phyloP scores from a whole-genome alignment of 2,329 filamentous ascomycete species.

The Scleromitrula shiraiana region DNA sequence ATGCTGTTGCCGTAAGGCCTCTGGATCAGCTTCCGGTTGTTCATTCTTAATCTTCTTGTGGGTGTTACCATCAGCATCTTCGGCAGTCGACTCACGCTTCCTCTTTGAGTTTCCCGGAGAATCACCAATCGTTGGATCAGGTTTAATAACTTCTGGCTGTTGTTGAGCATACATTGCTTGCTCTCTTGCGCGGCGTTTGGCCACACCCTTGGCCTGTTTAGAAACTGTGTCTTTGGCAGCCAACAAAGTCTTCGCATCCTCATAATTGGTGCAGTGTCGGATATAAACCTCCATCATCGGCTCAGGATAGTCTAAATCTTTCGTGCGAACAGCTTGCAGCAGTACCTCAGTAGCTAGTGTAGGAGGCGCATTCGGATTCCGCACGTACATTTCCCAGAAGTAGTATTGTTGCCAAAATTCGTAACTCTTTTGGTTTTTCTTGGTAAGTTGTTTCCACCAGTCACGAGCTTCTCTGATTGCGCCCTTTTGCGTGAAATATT shows the following conservation, averaged over 20 bases:
- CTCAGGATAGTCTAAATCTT: constrained; percentile 67
- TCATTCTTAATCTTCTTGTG: constrained; percentile 57
- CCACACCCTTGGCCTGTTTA: constrained; percentile 56
- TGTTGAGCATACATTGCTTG: constrained; percentile 43
- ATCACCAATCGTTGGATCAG: constrained; percentile 25
- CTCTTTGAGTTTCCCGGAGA: constrained; percentile 47
- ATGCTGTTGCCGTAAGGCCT: constrained; percentile 31
- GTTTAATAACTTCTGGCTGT: constrained; percentile 24
- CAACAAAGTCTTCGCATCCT: constrained; percentile 67
- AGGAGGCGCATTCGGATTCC: constrained; percentile 43
- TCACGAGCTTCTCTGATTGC: constrained; percentile 68
- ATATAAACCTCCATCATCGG: constrained; percentile 66
- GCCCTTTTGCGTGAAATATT: constrained; percentile 79
- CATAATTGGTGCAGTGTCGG: constrained; percentile 83
- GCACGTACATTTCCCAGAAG: constrained; percentile 69
- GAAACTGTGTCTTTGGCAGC: constrained; percentile 66
- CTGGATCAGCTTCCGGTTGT: constrained; percentile 30
- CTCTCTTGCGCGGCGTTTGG: constrained; percentile 58
- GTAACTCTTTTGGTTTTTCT: constrained; percentile 67
- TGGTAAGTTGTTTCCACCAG: constrained; percentile 64
- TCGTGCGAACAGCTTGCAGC: constrained; percentile 56
- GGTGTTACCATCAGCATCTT: constrained; percentile 41
- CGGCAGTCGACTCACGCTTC: constrained; percentile 58
- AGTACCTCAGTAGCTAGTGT: constrained; percentile 68
- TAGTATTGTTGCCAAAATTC: constrained; percentile 95